A percentile compares a stretch with the other conserved stretches of the same genome.
Evolutionary conservation across 1,284 basidiomycete species (phyloP).

Genomic region (Ustilago bromivora): DNA sequence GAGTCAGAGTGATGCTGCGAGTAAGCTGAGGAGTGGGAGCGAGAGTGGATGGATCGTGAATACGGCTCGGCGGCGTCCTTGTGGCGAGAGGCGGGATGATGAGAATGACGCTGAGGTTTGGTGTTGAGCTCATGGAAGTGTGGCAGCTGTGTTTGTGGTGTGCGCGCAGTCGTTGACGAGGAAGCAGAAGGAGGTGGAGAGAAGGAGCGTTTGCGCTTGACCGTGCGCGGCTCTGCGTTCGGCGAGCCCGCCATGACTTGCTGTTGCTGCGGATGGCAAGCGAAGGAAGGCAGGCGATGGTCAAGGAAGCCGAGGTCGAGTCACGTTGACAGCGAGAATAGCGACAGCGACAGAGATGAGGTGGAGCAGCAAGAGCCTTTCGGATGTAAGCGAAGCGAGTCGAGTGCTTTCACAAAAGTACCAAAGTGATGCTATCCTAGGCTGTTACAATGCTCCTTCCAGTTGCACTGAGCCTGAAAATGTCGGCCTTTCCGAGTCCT

Average conservation of each 20-base stretch:
- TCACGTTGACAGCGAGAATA: slow-evolving; percentile 10
- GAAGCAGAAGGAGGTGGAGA: slow-evolving; percentile 18
- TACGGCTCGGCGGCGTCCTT: slow-evolving; percentile 17
- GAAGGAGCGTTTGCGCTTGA: slow-evolving; percentile 35
- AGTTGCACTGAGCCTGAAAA: neutral
- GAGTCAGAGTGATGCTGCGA: slow-evolving; percentile 37
- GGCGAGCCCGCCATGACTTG: slow-evolving; percentile 16
- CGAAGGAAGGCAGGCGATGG: neutral
- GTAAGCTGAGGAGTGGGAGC: slow-evolving; percentile 26
- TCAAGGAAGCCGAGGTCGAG: slow-evolving; percentile 8
- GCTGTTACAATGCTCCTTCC: neutral
- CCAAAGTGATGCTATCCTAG: neutral
- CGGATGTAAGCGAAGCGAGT: slow-evolving; percentile 19
- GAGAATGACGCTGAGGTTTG: slow-evolving; percentile 19
- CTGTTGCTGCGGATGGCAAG: neutral
- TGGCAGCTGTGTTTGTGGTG: slow-evolving; percentile 15
- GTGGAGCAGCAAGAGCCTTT: neutral
- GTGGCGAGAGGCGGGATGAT: slow-evolving; percentile 7
- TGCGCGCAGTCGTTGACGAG: neutral
- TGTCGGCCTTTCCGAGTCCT: neutral
- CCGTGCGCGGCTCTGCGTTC: slow-evolving; percentile 6
- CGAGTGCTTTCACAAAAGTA: slow-evolving; percentile 15
- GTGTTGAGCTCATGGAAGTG: slow-evolving; percentile 22
- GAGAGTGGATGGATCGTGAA: slow-evolving; percentile 25
- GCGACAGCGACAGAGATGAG: neutral